Base-by-base conservation (phyloP, 23 red algal species). In the Gracilaria vermiculophylla region DNA sequence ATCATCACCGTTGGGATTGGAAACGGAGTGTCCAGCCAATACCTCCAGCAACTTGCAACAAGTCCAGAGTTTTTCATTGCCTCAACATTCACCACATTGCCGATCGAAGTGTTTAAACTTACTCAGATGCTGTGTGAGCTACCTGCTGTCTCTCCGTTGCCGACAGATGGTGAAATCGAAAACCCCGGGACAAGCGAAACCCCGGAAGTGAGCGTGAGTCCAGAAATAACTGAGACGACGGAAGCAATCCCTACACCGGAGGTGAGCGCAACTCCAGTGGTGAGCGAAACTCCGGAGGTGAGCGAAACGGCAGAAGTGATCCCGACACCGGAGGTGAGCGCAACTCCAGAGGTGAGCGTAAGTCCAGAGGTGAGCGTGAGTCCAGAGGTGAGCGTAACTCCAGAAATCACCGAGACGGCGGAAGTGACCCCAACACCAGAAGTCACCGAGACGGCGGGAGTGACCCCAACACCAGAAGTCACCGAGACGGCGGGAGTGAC, bases 1-100 rank as follows among this genome's bases (percentile, higher is more conserved):
- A 81, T 81, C 23, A 55, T 64, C 17, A 61, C 77, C 11, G 43
- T 81, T 44, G 77, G 77, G 2, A 64, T 81, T 41, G 77, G 77
- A 24, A 17, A 11, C 15, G 77, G 77, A 10, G 77, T 81, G 9
- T 81, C 77, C 15, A 62, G 53, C 31, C 52, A 37, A 29, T 60
- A 81, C 60, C 53, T 81, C 15, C 53, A 61, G 12, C 55, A 48
- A 23, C 39, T 81, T 44, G 53, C 77, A 3, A 57, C 77, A 4
- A 64, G 43, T 42, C 76, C 76, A 2, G 76, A 33, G 28, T 79
- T 79, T 56, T 79, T 79, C 54, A 57, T 79, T 79, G 39, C 36
- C 3, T 73, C 42, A 48, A 34, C 42, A 48, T 73, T 73, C 20
- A 45, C 67, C n/a, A 34, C 67, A 73, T 73, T 73, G 17, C 67